phyloP scores from a whole-genome alignment of 1,284 basidiomycete genomes.

The Trichosporon ovoides region DNA sequence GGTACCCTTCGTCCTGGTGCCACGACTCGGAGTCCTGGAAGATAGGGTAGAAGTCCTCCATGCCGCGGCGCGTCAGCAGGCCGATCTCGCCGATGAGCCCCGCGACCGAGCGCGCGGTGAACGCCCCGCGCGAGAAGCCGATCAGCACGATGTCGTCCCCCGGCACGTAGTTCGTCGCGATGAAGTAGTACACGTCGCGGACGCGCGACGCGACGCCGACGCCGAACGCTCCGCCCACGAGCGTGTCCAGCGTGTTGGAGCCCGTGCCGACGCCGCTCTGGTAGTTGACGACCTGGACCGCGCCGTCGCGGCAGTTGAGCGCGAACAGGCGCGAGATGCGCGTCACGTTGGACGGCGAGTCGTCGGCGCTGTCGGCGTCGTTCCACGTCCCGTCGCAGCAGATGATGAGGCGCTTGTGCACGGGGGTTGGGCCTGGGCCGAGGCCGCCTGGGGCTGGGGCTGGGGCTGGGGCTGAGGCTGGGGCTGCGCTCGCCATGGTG shows the following conservation, averaged over 20 bases:
- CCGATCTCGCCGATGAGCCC: slow-evolving; percentile 3
- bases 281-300: slow-evolving; percentile 4
- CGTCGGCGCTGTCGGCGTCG: slow-evolving; percentile 6
- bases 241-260: not conserved
- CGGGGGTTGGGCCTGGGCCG: not conserved
- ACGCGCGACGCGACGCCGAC: slow-evolving; percentile 1
- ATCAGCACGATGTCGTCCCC: slow-evolving; percentile 4
- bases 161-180: not conserved
- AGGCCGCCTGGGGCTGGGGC: not conserved
- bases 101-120: slow-evolving; percentile 3
- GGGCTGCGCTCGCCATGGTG: not conserved
- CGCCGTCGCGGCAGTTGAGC: not conserved
- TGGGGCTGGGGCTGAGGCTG: not conserved
- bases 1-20: not conserved
- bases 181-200: slow-evolving; percentile 8
- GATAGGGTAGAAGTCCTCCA: slow-evolving; percentile 10
- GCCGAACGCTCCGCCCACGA: slow-evolving; percentile 2
- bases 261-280: slow-evolving; percentile 1
- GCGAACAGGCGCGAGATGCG: slow-evolving; percentile 6
- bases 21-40: slow-evolving; percentile 6
- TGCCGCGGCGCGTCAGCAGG: slow-evolving; percentile 1
- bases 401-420: slow-evolving; percentile 5
- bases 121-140: slow-evolving; percentile 8
- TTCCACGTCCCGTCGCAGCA: slow-evolving; percentile 7
- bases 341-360: slow-evolving; percentile 5